phyloP scores from a whole-genome alignment of 495 filamentous ascomycete genomes.

The Wilcoxina mikolae region DNA sequence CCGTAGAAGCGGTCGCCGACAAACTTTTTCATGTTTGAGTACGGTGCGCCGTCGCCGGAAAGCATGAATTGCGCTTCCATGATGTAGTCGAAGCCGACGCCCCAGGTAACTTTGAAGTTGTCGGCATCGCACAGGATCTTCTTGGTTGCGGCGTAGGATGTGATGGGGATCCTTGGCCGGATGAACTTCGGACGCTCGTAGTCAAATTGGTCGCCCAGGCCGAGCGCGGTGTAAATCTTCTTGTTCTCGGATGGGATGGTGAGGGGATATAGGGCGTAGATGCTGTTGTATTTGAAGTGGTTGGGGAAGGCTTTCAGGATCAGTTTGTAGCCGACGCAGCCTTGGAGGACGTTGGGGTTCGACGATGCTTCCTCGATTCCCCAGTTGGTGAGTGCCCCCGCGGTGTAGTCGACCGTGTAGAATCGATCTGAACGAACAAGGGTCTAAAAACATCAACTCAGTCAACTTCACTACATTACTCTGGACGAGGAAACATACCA shows the following conservation, averaged over 20 bases:
- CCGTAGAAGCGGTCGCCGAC: constrained; percentile 48
- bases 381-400: constrained; percentile 49
- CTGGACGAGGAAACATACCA: too few species aligned
- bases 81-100: constrained; percentile 39
- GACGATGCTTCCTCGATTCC: constrained; percentile 59
- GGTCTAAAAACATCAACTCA: too few species aligned
- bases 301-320: constrained; percentile 65
- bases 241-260: constrained; percentile 59
- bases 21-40: constrained; percentile 40
- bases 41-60: constrained; percentile 37
- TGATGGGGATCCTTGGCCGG: constrained; percentile 39
- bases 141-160: constrained; percentile 47
- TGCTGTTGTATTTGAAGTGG: constrained; percentile 61
- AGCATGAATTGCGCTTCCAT: constrained; percentile 42
- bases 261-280: constrained; percentile 83
- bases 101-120: constrained; percentile 53
- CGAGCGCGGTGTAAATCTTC: constrained; percentile 58
- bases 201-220: constrained; percentile 54
- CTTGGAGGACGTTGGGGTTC: constrained; percentile 58
- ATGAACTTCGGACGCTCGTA: constrained; percentile 47
- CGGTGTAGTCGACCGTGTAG: constrained; percentile 51
- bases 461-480: too few species aligned
- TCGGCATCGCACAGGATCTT: constrained; percentile 45
- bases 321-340: constrained; percentile 75
- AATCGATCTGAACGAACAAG: constrained; percentile 79